Conservation (phyloP, 1,139 yeast genomes). For the Candida tetrigidarum region DNA sequence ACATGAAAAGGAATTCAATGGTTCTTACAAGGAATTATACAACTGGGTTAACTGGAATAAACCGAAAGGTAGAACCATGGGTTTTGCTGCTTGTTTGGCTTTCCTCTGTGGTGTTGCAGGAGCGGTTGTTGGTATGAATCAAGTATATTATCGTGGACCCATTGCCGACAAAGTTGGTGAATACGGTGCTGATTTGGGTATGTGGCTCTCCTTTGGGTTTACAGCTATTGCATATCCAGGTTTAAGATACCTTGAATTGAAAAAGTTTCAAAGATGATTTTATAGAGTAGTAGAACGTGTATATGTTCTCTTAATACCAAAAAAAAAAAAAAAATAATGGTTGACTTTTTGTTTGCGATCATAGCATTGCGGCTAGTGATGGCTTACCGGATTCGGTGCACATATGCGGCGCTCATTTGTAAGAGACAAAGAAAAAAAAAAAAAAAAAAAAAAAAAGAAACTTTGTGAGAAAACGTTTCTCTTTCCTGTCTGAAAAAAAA, state of each 20-base stretch:
- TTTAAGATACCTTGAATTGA: not conserved
- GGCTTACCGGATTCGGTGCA: not conserved
- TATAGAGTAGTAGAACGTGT: not conserved
- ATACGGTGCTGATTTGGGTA: not conserved
- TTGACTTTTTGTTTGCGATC: not conserved
- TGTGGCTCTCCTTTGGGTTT: not conserved
- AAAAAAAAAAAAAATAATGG: no score
- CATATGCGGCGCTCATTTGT: not conserved
- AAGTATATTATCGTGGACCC: not conserved
- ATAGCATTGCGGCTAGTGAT: not conserved
- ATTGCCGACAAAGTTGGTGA: not conserved
- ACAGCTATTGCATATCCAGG: not conserved
- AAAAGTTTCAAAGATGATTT: slow-evolving; percentile 6
- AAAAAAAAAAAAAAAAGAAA: not conserved
- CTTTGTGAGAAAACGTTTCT: not conserved
- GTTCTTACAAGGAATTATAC: slow-evolving; percentile 22
- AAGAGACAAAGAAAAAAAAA: not conserved
- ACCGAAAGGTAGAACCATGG: not conserved
- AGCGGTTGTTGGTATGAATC: not conserved
- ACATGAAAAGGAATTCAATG: not conserved
- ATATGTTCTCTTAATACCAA: no score
- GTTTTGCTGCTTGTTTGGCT: not conserved
- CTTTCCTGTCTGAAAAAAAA: not conserved
- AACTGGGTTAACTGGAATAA: not conserved
- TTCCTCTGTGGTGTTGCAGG: not conserved